phyloP scores from a whole-genome alignment of 495 filamentous ascomycete species.

The Amorphotheca resinae region DNA sequence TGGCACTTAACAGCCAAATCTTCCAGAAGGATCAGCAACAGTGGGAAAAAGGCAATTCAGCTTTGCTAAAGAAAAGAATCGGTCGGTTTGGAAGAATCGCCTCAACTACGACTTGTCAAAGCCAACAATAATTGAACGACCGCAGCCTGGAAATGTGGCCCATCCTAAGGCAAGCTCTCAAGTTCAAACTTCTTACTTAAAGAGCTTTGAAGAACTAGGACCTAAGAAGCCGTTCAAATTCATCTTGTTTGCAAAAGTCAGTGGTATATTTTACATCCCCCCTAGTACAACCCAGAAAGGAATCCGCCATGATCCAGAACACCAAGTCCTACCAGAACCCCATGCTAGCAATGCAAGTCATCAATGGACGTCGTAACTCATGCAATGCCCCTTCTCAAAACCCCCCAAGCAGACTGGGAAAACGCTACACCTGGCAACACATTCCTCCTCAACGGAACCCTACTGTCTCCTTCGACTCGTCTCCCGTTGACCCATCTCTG shows the following conservation, averaged over 20 bases:
- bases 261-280: conserved; percentile 5
- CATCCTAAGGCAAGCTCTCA: too few relatives aligned
- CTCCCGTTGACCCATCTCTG: conserved; percentile 28
- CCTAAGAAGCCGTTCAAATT: not conserved
- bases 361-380: conserved; percentile 7
- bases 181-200: too few relatives aligned
- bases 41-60: not conserved
- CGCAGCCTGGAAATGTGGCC: too few relatives aligned
- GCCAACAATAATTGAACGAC: too few relatives aligned
- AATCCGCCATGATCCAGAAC: conserved; percentile 2
- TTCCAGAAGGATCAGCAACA: too few relatives aligned
- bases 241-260: not conserved
- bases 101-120: too few relatives aligned
- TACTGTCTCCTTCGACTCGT: conserved; percentile 31
- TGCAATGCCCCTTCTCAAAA: conserved; percentile 9
- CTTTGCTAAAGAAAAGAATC: conserved; percentile 2
- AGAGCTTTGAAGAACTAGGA: too few relatives aligned
- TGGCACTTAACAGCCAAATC: not conserved
- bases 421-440: conserved; percentile 7
- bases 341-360: conserved; percentile 15
- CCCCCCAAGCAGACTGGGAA: not conserved
- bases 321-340: conserved; percentile 6
- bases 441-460: not conserved
- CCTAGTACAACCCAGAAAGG: conserved; percentile 15
- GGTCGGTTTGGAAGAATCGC: too few relatives aligned